These are phyloP conservation scores for Phaeophleospora eucalypticola DNA, from an alignment of 2,329 filamentous ascomycete species.

Conservation along the genomic window DNA sequence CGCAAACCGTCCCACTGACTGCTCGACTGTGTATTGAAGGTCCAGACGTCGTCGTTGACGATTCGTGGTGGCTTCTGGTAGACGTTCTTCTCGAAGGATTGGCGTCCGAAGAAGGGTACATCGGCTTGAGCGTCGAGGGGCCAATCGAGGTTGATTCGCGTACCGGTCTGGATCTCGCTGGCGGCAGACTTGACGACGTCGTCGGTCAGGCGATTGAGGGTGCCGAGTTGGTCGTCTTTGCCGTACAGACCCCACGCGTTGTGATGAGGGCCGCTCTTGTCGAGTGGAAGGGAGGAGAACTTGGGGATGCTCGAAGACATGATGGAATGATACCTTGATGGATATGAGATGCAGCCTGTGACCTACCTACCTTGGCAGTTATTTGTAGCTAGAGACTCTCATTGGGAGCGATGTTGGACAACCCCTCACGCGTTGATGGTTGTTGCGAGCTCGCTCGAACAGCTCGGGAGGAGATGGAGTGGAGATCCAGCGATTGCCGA, in stretches of 20 bases:
- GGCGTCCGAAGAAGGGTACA: slow-evolving; percentile 53
- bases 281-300: slow-evolving; percentile 48
- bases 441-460: too few relatives aligned
- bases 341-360: neutral
- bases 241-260: slow-evolving; percentile 50
- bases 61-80: slow-evolving; percentile 49
- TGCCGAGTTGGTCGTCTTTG: slow-evolving; percentile 55
- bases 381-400: neutral
- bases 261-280: slow-evolving; percentile 44
- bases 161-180: slow-evolving; percentile 52
- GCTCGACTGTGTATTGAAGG: slow-evolving; percentile 30
- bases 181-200: slow-evolving; percentile 50
- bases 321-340: slow-evolving; percentile 9
- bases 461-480: neutral
- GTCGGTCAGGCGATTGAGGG: slow-evolving; percentile 58
- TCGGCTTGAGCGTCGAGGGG: slow-evolving; percentile 53
- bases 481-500: neutral
- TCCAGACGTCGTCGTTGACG: slow-evolving; percentile 59
- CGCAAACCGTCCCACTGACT: slow-evolving; percentile 50
- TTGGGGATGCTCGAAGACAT: slow-evolving; percentile 37
- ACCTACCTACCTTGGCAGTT: slow-evolving; percentile 1
- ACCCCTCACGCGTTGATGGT: neutral
- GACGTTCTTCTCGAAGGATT: slow-evolving; percentile 52
- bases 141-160: slow-evolving; percentile 58
- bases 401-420: neutral